A percentile compares a stretch with the other conserved stretches of the same genome.
phyloP scores from a whole-genome alignment of 2,329 filamentous ascomycete genomes.

The Xylaria sp. region DNA sequence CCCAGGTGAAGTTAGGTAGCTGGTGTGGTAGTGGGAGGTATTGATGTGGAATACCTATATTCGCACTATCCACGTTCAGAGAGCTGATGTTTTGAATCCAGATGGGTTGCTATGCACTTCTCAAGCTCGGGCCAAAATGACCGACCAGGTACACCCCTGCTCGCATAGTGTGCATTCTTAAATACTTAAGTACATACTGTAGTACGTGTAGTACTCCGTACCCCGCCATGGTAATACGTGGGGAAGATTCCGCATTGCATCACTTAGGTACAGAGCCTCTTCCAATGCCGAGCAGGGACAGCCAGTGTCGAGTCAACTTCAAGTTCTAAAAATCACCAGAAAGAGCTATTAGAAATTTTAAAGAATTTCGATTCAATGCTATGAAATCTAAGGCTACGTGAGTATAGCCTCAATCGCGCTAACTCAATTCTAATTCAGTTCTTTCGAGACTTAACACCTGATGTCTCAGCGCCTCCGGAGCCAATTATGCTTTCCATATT shows the following conservation, averaged over 20 bases:
- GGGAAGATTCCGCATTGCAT: constrained; percentile 13
- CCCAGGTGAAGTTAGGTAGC: constrained; percentile 16
- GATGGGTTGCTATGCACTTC: constrained; percentile 34
- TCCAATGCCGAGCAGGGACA: not conserved
- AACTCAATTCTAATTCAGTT: too few species aligned
- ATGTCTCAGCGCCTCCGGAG: not conserved
- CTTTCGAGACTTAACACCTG: not conserved
- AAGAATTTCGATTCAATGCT: not conserved
- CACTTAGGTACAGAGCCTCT: not conserved
- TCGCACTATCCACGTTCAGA: not conserved
- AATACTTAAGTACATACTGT: too few species aligned
- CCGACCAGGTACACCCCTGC: constrained; percentile 27
- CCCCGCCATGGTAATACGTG: constrained; percentile 18
- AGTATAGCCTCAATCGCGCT: too few species aligned
- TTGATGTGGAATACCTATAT: constrained; percentile 29
- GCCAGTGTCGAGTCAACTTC: constrained; percentile 1
- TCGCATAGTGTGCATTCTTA: not conserved
- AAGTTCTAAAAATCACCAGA: not conserved
- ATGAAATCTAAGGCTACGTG: too few species aligned
- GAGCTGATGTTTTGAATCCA: constrained; percentile 35
- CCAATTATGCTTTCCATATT: not conserved
- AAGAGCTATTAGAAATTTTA: constrained; percentile 1
- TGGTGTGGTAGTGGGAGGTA: constrained; percentile 24
- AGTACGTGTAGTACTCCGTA: constrained; percentile 7
- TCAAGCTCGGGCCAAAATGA: constrained; percentile 27